Percentiles rank a stretch among this genome's conserved stretches.
Evolutionary conservation across 2,329 filamentous ascomycete species (phyloP).

Genomic region (Aspergillus candidus): DNA sequence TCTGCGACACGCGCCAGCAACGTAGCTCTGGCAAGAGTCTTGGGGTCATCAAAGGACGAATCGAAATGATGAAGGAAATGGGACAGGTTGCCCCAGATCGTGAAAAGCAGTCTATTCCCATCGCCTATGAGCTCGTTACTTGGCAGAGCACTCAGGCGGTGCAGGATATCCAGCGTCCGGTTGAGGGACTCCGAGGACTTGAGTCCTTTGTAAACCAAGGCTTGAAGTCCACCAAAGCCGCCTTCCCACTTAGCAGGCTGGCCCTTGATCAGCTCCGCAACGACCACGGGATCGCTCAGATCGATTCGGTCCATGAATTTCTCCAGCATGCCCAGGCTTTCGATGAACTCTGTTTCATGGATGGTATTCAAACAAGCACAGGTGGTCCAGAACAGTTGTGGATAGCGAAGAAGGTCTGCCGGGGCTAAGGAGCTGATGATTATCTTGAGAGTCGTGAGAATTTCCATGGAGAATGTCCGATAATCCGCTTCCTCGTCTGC

Average conservation of each 20-base stretch:
- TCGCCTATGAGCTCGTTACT: constrained; percentile 76
- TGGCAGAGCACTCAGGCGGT: constrained; percentile 71
- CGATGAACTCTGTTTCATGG: constrained; percentile 89
- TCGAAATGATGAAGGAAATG: constrained; percentile 77
- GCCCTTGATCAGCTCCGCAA: constrained; percentile 66
- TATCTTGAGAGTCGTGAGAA: constrained; percentile 85
- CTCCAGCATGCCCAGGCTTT: constrained; percentile 85
- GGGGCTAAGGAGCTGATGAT: constrained; percentile 80
- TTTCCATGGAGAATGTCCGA: constrained; percentile 96
- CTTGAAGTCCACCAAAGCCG: constrained; percentile 76
- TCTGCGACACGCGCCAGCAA: constrained; percentile 68
- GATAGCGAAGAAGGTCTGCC: constrained; percentile 76
- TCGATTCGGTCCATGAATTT: constrained; percentile 80
- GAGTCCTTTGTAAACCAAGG: constrained; percentile 83
- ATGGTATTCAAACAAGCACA: constrained; percentile 95
- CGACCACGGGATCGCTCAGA: constrained; percentile 62
- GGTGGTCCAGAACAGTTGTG: constrained; percentile 95
- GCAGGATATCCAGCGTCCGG: constrained; percentile 68
- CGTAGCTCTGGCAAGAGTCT: constrained; percentile 58
- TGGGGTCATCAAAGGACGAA: constrained; percentile 49
- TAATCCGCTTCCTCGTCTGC: constrained; percentile 92
- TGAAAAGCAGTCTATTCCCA: constrained; percentile 74
- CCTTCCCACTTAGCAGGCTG: constrained; percentile 86
- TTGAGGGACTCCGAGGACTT: constrained; percentile 79
- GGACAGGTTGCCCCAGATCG: constrained; percentile 85